A percentile compares a stretch with the other conserved stretches of the same genome.
Conservation (phyloP, 805 yeast genomes). For the Clavispora santaluciae region DNA sequence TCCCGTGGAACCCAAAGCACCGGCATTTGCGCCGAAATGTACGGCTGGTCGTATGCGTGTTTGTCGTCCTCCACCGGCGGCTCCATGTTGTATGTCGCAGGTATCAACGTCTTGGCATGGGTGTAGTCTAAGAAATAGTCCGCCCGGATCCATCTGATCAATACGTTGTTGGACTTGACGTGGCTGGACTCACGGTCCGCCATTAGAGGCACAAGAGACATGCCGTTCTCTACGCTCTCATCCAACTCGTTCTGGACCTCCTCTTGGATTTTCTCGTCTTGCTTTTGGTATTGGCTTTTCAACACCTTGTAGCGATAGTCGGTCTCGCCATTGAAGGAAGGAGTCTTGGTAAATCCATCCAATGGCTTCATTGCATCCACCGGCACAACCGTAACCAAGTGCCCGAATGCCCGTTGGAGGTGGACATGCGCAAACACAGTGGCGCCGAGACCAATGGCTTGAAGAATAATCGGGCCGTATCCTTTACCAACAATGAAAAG, state of each 20-base stretch:
- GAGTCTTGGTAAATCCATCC: slow-evolving; percentile 64
- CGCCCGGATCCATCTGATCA: slow-evolving; percentile 51
- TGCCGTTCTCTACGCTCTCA: slow-evolving; percentile 10
- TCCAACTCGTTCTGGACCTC: slow-evolving; percentile 19
- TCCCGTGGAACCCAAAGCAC: slow-evolving; percentile 91
- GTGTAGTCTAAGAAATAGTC: slow-evolving; percentile 50
- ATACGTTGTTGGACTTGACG: slow-evolving; percentile 36
- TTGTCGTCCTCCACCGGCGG: slow-evolving; percentile 44
- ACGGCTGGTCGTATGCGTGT: slow-evolving; percentile 76
- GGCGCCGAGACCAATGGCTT: slow-evolving; percentile 56
- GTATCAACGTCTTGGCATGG: slow-evolving; percentile 29
- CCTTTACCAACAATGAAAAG: slow-evolving; percentile 85
- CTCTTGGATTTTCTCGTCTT: slow-evolving; percentile 16
- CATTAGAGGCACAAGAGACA: slow-evolving; percentile 48
- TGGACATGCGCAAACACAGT: slow-evolving; percentile 69
- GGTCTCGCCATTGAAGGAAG: slow-evolving; percentile 42
- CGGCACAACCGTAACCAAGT: slow-evolving; percentile 55
- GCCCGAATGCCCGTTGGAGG: slow-evolving; percentile 58
- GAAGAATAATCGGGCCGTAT: slow-evolving; percentile 89
- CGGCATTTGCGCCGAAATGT: slow-evolving; percentile 63
- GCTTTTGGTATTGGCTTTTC: slow-evolving; percentile 15
- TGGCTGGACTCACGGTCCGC: slow-evolving; percentile 60
- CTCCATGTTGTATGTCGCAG: slow-evolving; percentile 29
- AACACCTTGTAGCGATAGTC: slow-evolving; percentile 33
- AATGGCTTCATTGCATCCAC: slow-evolving; percentile 71